Evolutionary conservation across 106 monocot species (phyloP).

Genomic region (Alisma plantagoaquatica): DNA sequence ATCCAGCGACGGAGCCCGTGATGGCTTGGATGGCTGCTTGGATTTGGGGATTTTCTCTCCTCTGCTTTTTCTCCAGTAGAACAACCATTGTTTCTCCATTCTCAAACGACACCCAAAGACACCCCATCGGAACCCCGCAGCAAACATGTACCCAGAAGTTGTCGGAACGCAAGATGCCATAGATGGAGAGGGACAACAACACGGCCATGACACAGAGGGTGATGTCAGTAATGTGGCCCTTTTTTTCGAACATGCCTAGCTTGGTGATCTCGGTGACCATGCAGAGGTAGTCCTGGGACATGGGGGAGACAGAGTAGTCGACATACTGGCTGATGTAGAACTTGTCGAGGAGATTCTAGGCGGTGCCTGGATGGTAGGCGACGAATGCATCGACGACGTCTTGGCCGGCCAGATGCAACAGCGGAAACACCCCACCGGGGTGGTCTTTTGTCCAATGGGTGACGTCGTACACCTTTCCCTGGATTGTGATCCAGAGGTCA

Average conservation of each 20-base stretch:
- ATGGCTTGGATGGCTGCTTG: too few relatives aligned
- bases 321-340: constrained; percentile 27
- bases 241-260: constrained; percentile 35
- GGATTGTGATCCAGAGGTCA: constrained; percentile 63
- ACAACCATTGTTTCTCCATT: too few relatives aligned
- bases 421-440: constrained; percentile 66
- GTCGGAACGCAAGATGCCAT: constrained; percentile 3
- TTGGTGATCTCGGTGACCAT: constrained; percentile 32
- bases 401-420: constrained; percentile 51
- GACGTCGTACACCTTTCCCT: constrained; percentile 68
- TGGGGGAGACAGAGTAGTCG: constrained; percentile 37
- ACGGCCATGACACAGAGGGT: constrained; percentile 10
- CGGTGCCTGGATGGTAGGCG: constrained; percentile 49
- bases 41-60: too few relatives aligned
- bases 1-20: too few relatives aligned
- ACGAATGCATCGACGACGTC: constrained; percentile 70
- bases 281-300: constrained; percentile 40
- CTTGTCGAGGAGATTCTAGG: constrained; percentile 33
- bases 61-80: too few relatives aligned
- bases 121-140: constrained; percentile 29
- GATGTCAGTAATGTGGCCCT: constrained; percentile 23
- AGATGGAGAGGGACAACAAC: constrained; percentile 17
- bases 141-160: constrained; percentile 10
- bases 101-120: constrained; percentile 36
- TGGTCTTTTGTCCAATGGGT: constrained; percentile 33